Percentiles rank a stretch among this genome's conserved stretches.
These are phyloP conservation scores for Micractinium conductrix DNA, from an alignment of 139 green algal genomes.

Conservation along the genomic window DNA sequence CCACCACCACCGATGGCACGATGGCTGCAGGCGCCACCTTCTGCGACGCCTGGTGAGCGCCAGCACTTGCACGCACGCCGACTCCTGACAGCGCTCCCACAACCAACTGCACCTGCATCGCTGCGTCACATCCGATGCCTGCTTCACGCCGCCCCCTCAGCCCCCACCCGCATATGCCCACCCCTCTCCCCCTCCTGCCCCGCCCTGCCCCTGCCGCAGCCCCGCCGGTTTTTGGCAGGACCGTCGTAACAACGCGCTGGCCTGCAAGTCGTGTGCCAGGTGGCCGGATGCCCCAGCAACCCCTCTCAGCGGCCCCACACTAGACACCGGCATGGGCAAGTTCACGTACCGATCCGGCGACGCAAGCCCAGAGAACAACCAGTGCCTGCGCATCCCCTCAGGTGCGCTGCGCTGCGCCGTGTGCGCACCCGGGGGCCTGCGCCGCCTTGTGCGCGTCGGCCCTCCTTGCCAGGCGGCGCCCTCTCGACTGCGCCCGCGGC, in stretches of 20 bases:
- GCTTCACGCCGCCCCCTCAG: not conserved
- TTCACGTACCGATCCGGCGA: not conserved
- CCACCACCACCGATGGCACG: not conserved
- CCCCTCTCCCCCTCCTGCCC: not conserved
- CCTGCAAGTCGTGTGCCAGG: not conserved
- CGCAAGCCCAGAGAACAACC: not conserved
- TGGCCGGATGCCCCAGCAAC: too few species aligned
- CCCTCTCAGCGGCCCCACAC: too few species aligned
- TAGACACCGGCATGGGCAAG: not conserved
- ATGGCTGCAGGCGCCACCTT: not conserved
- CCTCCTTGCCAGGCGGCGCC: not conserved
- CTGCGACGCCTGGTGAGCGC: not conserved
- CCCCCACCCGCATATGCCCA: not conserved
- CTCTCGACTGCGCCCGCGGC: too few species aligned
- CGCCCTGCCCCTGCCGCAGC: not conserved
- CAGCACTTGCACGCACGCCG: too few species aligned
- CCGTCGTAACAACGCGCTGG: not conserved
- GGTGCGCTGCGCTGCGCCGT: not conserved
- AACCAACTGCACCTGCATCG: not conserved
- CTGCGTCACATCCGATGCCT: not conserved
- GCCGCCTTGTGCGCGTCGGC: not conserved
- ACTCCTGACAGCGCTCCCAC: not conserved
- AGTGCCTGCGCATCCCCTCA: not conserved
- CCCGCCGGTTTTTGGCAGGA: not conserved
- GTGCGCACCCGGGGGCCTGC: not conserved